These are phyloP conservation scores for Scenedesmus sp. DNA, from an alignment of 163 green algal species.

Conservation along the genomic window DNA sequence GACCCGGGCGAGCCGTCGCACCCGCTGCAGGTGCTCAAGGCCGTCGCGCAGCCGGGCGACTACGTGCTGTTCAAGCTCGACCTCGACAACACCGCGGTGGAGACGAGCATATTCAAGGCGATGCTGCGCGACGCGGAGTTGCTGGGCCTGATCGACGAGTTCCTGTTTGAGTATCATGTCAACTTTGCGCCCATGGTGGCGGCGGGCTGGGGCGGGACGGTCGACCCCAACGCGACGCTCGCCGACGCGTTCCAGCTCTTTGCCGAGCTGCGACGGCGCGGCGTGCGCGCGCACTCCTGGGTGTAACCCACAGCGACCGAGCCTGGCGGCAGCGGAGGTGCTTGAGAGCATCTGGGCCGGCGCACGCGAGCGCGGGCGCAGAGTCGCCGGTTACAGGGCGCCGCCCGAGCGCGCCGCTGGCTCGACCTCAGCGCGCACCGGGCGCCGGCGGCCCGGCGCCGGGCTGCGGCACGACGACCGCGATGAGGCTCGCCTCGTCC, in stretches of 20 bases:
- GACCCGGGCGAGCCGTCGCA: constrained; percentile 17
- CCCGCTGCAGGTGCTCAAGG: constrained; percentile 32
- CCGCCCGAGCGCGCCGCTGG: no score
- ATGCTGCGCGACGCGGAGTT: constrained; percentile 1
- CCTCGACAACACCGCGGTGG: constrained; percentile 19
- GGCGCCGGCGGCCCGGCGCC: background rate
- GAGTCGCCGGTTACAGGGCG: no score
- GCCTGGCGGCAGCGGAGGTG: no score
- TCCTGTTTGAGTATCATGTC: constrained; percentile 50
- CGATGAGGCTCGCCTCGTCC: constrained; percentile 20
- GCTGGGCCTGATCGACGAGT: constrained; percentile 34
- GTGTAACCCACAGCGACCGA: no score
- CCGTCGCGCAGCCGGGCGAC: constrained; percentile 23
- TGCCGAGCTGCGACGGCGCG: constrained; percentile 8
- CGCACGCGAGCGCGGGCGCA: no score
- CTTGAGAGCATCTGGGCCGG: no score
- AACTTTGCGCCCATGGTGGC: constrained; percentile 27
- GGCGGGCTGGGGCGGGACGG: constrained; percentile 1
- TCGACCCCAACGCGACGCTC: background rate
- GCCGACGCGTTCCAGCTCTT: constrained; percentile 26
- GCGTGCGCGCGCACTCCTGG: constrained; percentile 42
- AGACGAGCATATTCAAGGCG: constrained; percentile 15
- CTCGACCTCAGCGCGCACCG: no score
- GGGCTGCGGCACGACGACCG: constrained; percentile 35
- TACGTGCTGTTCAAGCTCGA: constrained; percentile 51